Conservation (phyloP, 371 early-diverging fungal species). For the Phascolomyces articulosus region DNA sequence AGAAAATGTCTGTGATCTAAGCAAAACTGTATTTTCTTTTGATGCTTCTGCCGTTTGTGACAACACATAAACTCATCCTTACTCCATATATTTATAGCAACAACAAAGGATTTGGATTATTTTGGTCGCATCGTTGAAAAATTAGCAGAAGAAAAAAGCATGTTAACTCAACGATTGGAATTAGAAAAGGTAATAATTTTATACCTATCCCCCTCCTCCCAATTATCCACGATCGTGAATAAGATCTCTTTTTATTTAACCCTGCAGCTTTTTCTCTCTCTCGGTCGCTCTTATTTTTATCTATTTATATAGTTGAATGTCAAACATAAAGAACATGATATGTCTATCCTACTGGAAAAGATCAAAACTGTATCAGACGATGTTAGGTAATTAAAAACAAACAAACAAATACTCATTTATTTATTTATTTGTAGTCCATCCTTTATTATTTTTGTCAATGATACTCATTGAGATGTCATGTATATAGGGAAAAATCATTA, state of each 20-base stretch:
- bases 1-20: too few relatives aligned
- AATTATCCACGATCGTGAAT: neutral
- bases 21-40: too few relatives aligned
- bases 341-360: neutral
- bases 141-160: neutral
- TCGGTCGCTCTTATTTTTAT: too few relatives aligned
- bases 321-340: conserved; percentile 4
- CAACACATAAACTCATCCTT: too few relatives aligned
- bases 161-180: neutral
- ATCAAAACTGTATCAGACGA: conserved; percentile 2
- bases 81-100: neutral
- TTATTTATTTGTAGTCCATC: too few relatives aligned
- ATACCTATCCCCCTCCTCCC: too few relatives aligned
- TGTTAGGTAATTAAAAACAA: conserved; percentile 2
- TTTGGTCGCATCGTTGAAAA: conserved; percentile 2
- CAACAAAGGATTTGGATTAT: conserved; percentile 1
- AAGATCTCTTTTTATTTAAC: neutral
- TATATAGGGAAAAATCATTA: conserved; percentile 1
- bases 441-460: too few relatives aligned
- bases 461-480: too few relatives aligned
- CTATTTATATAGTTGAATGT: neutral
- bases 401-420: too few relatives aligned
- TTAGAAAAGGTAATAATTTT: conserved; percentile 6
- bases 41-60: too few relatives aligned
- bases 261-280: neutral